Evolutionary conservation across 2,329 filamentous ascomycete genomes (phyloP), one percentile per base, ranked within the genome.

Genomic region (Pyrenochaeta sp.): DNA sequence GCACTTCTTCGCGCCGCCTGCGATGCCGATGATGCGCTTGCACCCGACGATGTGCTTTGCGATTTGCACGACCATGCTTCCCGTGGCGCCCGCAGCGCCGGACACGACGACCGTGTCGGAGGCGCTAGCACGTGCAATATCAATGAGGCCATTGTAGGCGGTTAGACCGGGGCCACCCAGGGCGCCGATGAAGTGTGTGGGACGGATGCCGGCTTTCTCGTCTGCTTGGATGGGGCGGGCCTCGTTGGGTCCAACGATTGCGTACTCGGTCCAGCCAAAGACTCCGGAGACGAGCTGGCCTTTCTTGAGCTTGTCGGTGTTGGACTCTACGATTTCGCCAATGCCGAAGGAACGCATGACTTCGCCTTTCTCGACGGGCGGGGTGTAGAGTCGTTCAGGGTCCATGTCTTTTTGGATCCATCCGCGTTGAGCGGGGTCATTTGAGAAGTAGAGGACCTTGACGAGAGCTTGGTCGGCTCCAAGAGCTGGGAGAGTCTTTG

Each of bases 11-110:
- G 78, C 75, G 0, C 73, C 72, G 3, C 80, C 78, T 0, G 79
- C 77, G 40, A 82, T 80, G 8, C 79, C 80, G 37, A 81, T 72
- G 9, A 82, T 73, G 48, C 67, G 71, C 61, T 73, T 77, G 30
- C 75, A 74, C 6, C 75, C 70, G 10, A 79, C 48, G 14, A 79
- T 51, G 44, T 77, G 69, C 60, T 78, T 78, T 6, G 78, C 80
- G 50, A 82, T 77, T 63, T 83, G 80, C 6, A 81, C 76, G 1
- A 83, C 88, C 15, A 92, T 83, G 62, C 80, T 85, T 1, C 89
- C 89, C 0, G 88, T 91, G 0, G 88, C 89, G 6, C 89, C 89
- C 0, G 88, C 89, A 0, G 89, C 89, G 4, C 87, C 88, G 7
- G 84, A 88, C 0, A 93, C 85, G 7, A 92, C 87, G 2, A 93